Base-by-base conservation (phyloP, 2,329 filamentous ascomycete genomes). In the Pseudogymnoascus sp. region DNA sequence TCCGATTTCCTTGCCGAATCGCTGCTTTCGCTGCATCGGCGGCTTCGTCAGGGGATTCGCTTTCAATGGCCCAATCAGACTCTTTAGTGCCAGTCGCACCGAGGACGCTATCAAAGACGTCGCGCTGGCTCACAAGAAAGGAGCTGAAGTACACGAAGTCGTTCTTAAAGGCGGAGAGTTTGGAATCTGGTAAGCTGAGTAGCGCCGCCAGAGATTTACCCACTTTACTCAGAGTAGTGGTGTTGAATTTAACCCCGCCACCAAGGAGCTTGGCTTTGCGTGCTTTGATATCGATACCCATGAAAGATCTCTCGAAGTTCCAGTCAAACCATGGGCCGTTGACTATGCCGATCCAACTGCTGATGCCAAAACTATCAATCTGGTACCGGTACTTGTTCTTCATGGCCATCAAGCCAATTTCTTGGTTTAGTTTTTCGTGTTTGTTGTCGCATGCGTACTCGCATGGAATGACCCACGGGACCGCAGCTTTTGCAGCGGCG, bases 291-390 rank as follows among this genome's bases (percentile, higher is more conserved):
- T 83, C 78, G 70, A 84, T 80, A 0, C 82, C 82, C 64, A 74
- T 80, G 36, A 72, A 71, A 35, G 66, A 52, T 2, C 70, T 69
- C 2, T 70, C 75, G 5, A 83, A 68, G 55, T 77, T 79, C 64
- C 75, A 81, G 55, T 83, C 79, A 67, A 82, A 82, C 80, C 81
- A 83, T 66, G 81, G 81, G 0, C 77, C 75, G 66, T 75, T 79
- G 52, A 67, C 68, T 4, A 82, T 66, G 0, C 70, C 67, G 49
- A 81, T 69, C 67, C 72, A 78, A 59, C 72, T 70, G 60, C 72
- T 70, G 4, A 70, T 65, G 8, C 76, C 77, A 0, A 76, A 70
- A 1, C 63, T 61, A 64, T 78, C 72, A 49, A 81, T 74, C 38
- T 77, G 71, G n/a, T 70, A 66, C 19, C 75, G 28, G 7, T 65